Evolutionary conservation across 1,284 basidiomycete genomes (phyloP).

Genomic region (Papiliotrema terrestris): DNA sequence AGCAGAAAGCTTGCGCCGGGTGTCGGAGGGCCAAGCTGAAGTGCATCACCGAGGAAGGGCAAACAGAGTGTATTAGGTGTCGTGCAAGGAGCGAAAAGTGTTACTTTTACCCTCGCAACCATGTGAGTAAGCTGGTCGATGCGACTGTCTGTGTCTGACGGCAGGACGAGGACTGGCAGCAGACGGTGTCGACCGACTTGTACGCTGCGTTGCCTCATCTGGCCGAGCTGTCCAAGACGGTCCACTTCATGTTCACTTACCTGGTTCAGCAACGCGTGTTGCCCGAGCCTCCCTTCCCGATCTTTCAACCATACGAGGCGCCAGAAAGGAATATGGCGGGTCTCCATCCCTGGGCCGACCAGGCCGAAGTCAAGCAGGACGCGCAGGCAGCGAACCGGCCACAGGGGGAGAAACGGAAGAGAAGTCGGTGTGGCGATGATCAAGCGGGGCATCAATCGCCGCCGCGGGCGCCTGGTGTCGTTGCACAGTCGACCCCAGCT

Average conservation of each 20-base stretch:
- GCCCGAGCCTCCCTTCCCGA: slow-evolving; percentile 18
- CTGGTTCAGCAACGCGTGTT: slow-evolving; percentile 24
- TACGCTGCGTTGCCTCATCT: slow-evolving; percentile 31
- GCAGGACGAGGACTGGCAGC: slow-evolving; percentile 45
- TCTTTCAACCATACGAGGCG: slow-evolving; percentile 21
- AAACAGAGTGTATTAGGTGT: slow-evolving; percentile 42
- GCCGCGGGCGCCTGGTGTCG: too few relatives aligned
- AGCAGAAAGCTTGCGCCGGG: slow-evolving; percentile 42
- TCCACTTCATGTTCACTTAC: slow-evolving; percentile 37
- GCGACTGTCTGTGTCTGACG: neutral
- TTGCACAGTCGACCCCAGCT: too few relatives aligned
- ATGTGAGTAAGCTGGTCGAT: slow-evolving; percentile 24
- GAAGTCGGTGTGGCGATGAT: neutral
- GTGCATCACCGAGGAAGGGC: slow-evolving; percentile 36
- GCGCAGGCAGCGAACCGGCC: too few relatives aligned
- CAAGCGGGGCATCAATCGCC: too few relatives aligned
- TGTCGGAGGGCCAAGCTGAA: slow-evolving; percentile 43
- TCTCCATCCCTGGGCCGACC: slow-evolving; percentile 21
- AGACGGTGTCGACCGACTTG: slow-evolving; percentile 31
- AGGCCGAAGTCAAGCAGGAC: too few relatives aligned
- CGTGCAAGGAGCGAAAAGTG: slow-evolving; percentile 36
- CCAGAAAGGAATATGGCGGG: slow-evolving; percentile 31
- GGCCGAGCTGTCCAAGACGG: slow-evolving; percentile 26
- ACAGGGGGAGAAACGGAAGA: neutral
- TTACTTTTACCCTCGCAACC: slow-evolving; percentile 36